phyloP scores from a whole-genome alignment of 805 yeast species.

The Maudiozyma saulgeensis region DNA sequence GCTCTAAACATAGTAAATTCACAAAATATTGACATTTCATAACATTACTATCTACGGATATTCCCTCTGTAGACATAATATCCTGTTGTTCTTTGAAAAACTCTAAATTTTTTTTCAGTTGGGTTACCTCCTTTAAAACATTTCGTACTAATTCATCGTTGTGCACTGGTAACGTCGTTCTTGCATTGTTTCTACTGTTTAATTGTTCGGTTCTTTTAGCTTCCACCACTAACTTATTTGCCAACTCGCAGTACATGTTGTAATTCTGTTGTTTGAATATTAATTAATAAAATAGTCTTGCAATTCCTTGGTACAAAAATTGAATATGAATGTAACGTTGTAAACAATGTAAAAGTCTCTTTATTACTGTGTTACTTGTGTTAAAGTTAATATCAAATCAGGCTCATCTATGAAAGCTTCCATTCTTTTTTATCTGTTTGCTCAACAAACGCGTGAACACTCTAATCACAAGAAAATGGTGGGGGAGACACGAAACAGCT shows the following conservation, averaged over 20 bases:
- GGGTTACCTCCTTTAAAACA: slow-evolving; percentile 62
- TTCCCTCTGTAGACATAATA: background rate
- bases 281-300: background rate
- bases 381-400: too few relatives aligned
- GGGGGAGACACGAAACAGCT: too few relatives aligned
- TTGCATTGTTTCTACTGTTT: slow-evolving; percentile 26
- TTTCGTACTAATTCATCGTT: slow-evolving; percentile 62
- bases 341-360: too few relatives aligned
- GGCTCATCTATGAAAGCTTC: too few relatives aligned
- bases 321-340: too few relatives aligned
- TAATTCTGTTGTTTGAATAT: background rate
- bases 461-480: too few relatives aligned
- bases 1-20: slow-evolving; percentile 63
- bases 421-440: too few relatives aligned
- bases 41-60: slow-evolving; percentile 31
- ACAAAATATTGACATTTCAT: slow-evolving; percentile 48
- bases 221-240: slow-evolving; percentile 72
- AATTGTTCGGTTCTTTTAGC: slow-evolving; percentile 70
- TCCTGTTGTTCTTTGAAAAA: slow-evolving; percentile 29
- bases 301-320: background rate
- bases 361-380: too few relatives aligned
- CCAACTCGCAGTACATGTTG: slow-evolving; percentile 81
- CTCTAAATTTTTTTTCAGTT: slow-evolving; percentile 49
- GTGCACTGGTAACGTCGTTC: slow-evolving; percentile 43
- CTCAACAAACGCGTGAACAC: too few relatives aligned